Percentiles rank a stretch among this genome's conserved stretches.
Conservation (phyloP, 257 asterid genomes). For the Ballota nigra region DNA sequence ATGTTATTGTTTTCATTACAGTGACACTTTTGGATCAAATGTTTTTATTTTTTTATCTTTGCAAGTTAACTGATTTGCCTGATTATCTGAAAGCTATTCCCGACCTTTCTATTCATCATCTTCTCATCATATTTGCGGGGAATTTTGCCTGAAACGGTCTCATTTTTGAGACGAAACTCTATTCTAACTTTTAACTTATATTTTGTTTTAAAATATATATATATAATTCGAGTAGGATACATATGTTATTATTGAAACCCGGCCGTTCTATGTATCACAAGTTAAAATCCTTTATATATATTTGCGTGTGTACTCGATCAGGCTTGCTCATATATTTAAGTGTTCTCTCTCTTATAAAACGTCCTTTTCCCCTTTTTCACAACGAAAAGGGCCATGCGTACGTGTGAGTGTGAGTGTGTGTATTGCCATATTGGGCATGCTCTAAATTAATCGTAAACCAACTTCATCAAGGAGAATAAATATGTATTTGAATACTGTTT, state of each 20-base stretch:
- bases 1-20: constrained; percentile 55
- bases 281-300: too few relatives aligned
- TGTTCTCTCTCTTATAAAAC: not conserved
- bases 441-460: not conserved
- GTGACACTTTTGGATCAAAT: constrained; percentile 37
- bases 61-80: constrained; percentile 38
- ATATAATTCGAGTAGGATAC: too few relatives aligned
- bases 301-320: too few relatives aligned
- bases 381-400: not conserved
- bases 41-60: constrained; percentile 15
- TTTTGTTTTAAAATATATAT: too few relatives aligned
- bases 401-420: not conserved
- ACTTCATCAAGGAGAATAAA: not conserved
- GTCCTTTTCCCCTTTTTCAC: not conserved
- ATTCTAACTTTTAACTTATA: too few relatives aligned
- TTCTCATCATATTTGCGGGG: not conserved
- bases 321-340: too few relatives aligned
- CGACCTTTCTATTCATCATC: constrained; percentile 32
- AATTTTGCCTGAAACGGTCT: too few relatives aligned
- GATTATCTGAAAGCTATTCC: constrained; percentile 42
- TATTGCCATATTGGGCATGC: not conserved
- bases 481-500: not conserved
- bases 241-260: too few relatives aligned
- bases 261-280: too few relatives aligned
- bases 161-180: too few relatives aligned